phyloP scores from a whole-genome alignment of 2,329 filamentous ascomycete species.

The Aspergillus arachidicola region DNA sequence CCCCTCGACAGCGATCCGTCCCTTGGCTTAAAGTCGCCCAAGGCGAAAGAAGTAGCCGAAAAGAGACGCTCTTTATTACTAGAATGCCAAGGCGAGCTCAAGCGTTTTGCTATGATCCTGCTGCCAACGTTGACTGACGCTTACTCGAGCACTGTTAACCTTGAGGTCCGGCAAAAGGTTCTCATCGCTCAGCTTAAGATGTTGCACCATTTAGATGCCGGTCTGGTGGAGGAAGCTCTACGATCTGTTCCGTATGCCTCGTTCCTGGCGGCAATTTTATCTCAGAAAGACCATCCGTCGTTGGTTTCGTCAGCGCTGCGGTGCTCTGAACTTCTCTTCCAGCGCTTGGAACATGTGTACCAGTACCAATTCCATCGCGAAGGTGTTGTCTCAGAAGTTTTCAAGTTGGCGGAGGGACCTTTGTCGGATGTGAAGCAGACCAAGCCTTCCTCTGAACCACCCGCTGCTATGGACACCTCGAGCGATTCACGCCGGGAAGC shows the following conservation, averaged over 20 bases:
- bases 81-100: conserved; percentile 82
- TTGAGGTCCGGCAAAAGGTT: conserved; percentile 92
- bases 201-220: conserved; percentile 88
- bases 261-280: conserved; percentile 90
- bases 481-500: conserved; percentile 23
- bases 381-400: conserved; percentile 89
- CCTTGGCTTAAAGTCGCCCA: conserved; percentile 36
- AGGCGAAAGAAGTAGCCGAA: conserved; percentile 63
- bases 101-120: conserved; percentile 88
- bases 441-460: conserved; percentile 14
- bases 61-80: conserved; percentile 80
- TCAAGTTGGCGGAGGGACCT: conserved; percentile 66
- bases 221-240: conserved; percentile 81
- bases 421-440: conserved; percentile 30
- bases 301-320: conserved; percentile 86
- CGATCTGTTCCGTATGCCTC: conserved; percentile 92
- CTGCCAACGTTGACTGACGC: conserved; percentile 95
- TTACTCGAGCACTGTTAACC: conserved; percentile 95
- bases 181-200: conserved; percentile 96
- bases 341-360: conserved; percentile 83
- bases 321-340: conserved; percentile 83
- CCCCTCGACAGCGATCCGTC: conserved; percentile 52
- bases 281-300: conserved; percentile 88
- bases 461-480: conserved; percentile 22
- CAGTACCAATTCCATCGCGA: conserved; percentile 96